Percentiles rank a stretch among this genome's conserved stretches.
These are phyloP conservation scores for Camelina laxa DNA, from an alignment of 345 rosid species.

Conservation along the genomic window DNA sequence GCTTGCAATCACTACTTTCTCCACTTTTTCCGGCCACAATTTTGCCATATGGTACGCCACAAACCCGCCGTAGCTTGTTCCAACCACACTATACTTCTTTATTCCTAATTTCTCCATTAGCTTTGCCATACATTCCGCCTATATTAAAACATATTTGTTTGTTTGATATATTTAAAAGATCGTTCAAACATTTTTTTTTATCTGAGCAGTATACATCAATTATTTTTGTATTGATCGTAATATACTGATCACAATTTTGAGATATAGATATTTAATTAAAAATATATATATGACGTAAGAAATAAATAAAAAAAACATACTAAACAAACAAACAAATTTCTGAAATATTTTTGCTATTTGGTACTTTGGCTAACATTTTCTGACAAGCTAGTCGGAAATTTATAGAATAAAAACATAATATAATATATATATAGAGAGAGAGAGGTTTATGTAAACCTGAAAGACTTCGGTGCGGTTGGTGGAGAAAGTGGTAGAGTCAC, in stretches of 20 bases:
- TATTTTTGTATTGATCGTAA: not conserved
- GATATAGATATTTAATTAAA: not conserved
- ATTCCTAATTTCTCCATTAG: constrained; percentile 58
- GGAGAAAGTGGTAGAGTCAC: constrained; percentile 63
- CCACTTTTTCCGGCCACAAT: constrained; percentile 72
- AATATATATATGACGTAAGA: not conserved
- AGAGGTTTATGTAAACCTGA: constrained; percentile 21
- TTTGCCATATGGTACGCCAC: constrained; percentile 83
- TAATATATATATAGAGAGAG: not conserved
- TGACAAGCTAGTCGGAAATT: not conserved
- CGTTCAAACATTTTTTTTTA: not conserved
- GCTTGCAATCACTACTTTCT: constrained; percentile 85
- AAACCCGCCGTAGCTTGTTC: constrained; percentile 95
- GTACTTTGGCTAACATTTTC: not conserved
- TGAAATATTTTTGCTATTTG: not conserved
- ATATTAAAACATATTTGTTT: not conserved
- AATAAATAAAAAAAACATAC: not conserved
- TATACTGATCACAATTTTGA: not conserved
- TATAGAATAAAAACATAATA: not conserved
- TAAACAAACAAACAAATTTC: not conserved
- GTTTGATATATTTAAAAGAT: not conserved
- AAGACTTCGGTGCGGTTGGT: constrained; percentile 71
- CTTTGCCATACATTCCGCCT: constrained; percentile 64
- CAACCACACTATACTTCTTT: constrained; percentile 57
- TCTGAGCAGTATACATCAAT: not conserved